Evolutionary conservation across 179 eudicot species (phyloP).

Genomic region (Spinacia oleracea): DNA sequence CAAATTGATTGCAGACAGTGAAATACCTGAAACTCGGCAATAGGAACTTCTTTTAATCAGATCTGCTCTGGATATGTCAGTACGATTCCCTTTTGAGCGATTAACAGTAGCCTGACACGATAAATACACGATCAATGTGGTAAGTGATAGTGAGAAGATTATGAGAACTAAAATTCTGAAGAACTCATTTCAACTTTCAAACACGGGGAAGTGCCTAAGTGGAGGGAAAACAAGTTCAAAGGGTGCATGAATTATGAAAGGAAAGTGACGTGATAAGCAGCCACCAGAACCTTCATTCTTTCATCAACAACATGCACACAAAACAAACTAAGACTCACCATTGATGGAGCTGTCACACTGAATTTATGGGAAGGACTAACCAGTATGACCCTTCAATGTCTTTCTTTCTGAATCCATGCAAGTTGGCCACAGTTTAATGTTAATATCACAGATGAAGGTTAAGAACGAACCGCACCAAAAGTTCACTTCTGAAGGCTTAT

Average conservation of each 20-base stretch:
- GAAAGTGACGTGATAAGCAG: neutral
- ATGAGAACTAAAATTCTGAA: neutral
- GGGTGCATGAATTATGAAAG: neutral
- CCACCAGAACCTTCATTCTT: neutral
- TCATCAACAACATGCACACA: neutral
- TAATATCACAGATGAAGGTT: neutral
- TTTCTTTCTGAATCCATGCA: neutral
- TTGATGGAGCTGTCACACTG: neutral
- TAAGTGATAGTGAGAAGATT: neutral
- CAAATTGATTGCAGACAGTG: neutral
- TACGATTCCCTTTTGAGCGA: constrained; percentile 75
- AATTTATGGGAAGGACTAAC: neutral
- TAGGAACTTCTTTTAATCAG: constrained; percentile 70
- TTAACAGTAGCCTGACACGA: constrained; percentile 61
- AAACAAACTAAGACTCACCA: neutral
- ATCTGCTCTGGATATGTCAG: constrained; percentile 66
- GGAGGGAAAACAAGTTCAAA: neutral
- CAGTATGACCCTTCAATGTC: neutral
- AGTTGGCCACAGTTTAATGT: neutral
- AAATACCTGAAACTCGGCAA: constrained; percentile 66
- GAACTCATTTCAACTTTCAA: neutral
- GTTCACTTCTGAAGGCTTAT: neutral
- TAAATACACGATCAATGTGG: neutral
- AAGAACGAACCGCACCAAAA: neutral
- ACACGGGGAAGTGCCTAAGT: neutral